Conservation (phyloP, 2,329 filamentous ascomycete genomes). For the Aspergillus awamori region DNA sequence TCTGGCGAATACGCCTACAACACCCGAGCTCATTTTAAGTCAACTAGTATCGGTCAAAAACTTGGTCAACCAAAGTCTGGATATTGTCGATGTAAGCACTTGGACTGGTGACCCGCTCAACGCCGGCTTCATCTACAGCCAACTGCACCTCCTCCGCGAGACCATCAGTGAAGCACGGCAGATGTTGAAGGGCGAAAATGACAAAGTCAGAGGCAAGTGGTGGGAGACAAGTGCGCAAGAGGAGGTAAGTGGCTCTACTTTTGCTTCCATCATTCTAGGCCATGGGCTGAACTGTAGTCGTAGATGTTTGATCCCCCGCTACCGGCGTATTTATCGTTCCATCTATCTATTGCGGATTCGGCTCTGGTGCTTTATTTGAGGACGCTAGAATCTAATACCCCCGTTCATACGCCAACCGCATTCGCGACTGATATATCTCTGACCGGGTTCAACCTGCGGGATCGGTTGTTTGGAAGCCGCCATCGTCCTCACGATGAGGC, state of each 20-base stretch:
- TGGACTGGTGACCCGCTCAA: constrained; percentile 69
- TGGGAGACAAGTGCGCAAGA: constrained; percentile 58
- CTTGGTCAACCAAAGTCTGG: constrained; percentile 80
- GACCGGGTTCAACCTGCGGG: constrained; percentile 61
- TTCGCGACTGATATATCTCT: constrained; percentile 68
- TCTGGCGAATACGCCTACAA: constrained; percentile 56
- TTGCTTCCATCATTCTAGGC: not conserved
- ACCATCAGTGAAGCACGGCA: constrained; percentile 64
- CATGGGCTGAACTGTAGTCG: constrained; percentile 2
- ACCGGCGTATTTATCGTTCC: constrained; percentile 70
- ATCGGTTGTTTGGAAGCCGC: constrained; percentile 54
- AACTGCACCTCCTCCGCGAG: constrained; percentile 61
- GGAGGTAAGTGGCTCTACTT: constrained; percentile 53
- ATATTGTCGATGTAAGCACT: constrained; percentile 76
- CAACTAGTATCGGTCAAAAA: constrained; percentile 72
- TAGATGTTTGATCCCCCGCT: constrained; percentile 64
- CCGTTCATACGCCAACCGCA: constrained; percentile 63
- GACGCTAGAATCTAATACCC: constrained; percentile 66
- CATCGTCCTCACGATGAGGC: constrained; percentile 77
- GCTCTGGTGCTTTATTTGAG: constrained; percentile 70
- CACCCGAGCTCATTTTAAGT: constrained; percentile 63
- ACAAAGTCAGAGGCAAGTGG: constrained; percentile 56
- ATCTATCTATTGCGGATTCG: constrained; percentile 70
- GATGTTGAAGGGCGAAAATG: constrained; percentile 58
- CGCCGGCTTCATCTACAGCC: constrained; percentile 60